phyloP scores from a whole-genome alignment of 2,329 filamentous ascomycete genomes.

The Botryotinia globosa region DNA sequence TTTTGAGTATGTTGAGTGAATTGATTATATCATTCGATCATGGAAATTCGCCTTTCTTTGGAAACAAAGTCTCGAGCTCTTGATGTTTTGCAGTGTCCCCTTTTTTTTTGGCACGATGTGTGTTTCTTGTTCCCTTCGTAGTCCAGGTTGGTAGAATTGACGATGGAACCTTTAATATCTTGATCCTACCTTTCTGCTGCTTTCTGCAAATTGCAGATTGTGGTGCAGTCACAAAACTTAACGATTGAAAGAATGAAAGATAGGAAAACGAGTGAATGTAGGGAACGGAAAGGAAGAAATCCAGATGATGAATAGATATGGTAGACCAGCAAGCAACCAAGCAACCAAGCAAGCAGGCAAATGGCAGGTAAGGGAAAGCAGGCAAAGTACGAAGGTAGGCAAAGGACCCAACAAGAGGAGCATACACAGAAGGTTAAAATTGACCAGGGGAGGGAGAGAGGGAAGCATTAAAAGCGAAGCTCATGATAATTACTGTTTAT shows the following conservation, averaged over 20 bases:
- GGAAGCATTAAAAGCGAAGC: not conserved
- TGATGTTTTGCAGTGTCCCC: not conserved
- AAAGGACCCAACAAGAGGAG: constrained; percentile 8
- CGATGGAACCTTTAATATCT: not conserved
- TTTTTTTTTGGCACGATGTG: not conserved
- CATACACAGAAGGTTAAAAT: constrained; percentile 7
- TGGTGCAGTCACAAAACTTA: constrained; percentile 15
- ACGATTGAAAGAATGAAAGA: constrained; percentile 9
- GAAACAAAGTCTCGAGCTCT: not conserved
- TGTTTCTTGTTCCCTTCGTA: not conserved
- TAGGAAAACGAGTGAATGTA: not conserved
- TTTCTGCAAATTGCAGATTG: constrained; percentile 17
- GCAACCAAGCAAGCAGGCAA: not conserved
- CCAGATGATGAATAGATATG: constrained; percentile 8
- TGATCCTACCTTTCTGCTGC: constrained; percentile 15
- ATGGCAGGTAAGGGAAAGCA: not conserved
- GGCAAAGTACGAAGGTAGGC: not conserved
- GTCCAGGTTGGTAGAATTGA: constrained; percentile 3
- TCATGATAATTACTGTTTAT: no score
- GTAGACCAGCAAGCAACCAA: not conserved
- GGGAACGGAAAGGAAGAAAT: not conserved
- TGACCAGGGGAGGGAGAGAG: not conserved
- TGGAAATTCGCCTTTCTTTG: constrained; percentile 6
- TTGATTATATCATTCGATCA: constrained; percentile 5
- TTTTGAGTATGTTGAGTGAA: not conserved